Conservation (phyloP, 306 rosid genomes). For the Dalbergia cultrata region DNA sequence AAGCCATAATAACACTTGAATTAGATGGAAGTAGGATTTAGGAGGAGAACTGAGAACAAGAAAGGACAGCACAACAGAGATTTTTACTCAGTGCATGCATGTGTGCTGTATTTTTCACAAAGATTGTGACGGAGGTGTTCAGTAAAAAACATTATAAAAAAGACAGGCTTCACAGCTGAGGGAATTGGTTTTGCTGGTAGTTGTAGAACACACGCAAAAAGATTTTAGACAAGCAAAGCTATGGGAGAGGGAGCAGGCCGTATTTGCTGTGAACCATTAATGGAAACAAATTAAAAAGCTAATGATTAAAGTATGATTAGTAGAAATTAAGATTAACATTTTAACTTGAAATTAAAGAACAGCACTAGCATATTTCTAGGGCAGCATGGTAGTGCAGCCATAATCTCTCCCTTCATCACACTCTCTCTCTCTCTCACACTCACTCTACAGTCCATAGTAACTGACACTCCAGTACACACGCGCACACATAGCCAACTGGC, state of each 20-base stretch:
- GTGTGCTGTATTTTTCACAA: not conserved
- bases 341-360: slow-evolving; percentile 45
- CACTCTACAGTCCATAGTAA: slow-evolving; percentile 45
- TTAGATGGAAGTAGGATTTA: slow-evolving; percentile 9
- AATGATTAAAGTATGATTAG: slow-evolving; percentile 50
- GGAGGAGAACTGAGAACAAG: not conserved
- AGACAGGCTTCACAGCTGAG: slow-evolving; percentile 8
- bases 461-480: slow-evolving; percentile 51
- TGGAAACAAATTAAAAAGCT: slow-evolving; percentile 16
- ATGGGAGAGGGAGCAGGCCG: slow-evolving; percentile 26
- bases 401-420: too few species aligned
- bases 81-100: slow-evolving; percentile 31
- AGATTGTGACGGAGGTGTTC: slow-evolving; percentile 32
- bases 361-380: not conserved
- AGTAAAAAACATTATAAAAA: slow-evolving; percentile 21
- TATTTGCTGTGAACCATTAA: slow-evolving; percentile 38
- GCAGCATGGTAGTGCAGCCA: too few species aligned
- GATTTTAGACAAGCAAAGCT: slow-evolving; percentile 19
- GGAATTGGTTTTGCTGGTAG: slow-evolving; percentile 46
- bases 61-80: not conserved
- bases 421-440: slow-evolving; percentile 2
- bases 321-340: slow-evolving; percentile 39
- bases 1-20: slow-evolving; percentile 13
- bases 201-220: not conserved
- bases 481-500: slow-evolving; percentile 90